These are phyloP conservation scores for Paxillus involutus DNA, from an alignment of 768 basidiomycete species.

Conservation along the genomic window DNA sequence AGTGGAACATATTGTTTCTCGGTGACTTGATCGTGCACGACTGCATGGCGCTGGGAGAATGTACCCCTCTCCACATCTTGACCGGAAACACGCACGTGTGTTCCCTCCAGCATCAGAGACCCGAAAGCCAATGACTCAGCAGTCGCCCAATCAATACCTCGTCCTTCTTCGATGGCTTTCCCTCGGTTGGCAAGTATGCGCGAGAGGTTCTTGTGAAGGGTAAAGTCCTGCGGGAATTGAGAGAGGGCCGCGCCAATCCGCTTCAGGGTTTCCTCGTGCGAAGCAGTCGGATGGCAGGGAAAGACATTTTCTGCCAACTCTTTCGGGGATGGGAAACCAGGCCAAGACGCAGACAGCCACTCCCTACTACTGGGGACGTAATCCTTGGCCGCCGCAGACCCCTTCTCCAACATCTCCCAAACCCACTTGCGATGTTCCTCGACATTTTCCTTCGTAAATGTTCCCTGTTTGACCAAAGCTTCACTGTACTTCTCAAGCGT, in stretches of 20 bases:
- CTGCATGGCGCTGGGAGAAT: conserved; percentile 94
- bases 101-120: conserved; percentile 82
- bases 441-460: conserved; percentile 90
- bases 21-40: conserved; percentile 91
- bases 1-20: conserved; percentile 85
- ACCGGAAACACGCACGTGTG: conserved; percentile 88
- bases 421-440: conserved; percentile 98
- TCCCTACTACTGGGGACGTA: conserved; percentile 91
- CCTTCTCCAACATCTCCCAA: conserved; percentile 95
- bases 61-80: conserved; percentile 98
- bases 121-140: conserved; percentile 95
- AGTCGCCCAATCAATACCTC: conserved; percentile 92
- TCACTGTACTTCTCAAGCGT: conserved; percentile 86
- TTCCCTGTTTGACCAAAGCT: conserved; percentile 79
- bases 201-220: conserved; percentile 83
- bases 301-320: conserved; percentile 88
- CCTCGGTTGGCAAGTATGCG: conserved; percentile 84
- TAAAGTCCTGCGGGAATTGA: conserved; percentile 77
- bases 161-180: conserved; percentile 84
- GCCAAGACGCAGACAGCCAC: conserved; percentile 95
- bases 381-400: conserved; percentile 81
- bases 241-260: conserved; percentile 84
- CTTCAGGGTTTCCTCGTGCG: conserved; percentile 73
- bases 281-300: conserved; percentile 83
- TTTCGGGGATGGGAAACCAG: conserved; percentile 95